Conservation (phyloP, 108 stramenopile species). For the Schizochytrium sp. region DNA sequence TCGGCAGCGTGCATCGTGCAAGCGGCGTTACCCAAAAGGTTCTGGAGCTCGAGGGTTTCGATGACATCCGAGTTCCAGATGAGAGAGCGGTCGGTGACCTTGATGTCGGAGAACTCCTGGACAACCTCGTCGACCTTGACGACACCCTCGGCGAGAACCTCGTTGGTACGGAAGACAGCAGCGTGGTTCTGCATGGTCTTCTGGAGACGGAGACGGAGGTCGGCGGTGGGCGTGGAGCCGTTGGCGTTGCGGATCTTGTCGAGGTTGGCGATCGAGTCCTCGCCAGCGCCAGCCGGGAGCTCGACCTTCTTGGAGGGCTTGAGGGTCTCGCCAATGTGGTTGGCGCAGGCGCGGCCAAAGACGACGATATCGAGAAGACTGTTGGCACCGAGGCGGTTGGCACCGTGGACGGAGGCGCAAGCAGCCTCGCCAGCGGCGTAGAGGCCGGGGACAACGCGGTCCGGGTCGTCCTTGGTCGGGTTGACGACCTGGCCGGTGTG, state of each 20-base stretch:
- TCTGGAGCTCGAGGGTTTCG: constrained; percentile 84
- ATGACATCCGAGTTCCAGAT: constrained; percentile 99
- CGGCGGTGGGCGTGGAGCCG: constrained; percentile 68
- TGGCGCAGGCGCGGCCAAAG: constrained; percentile 93
- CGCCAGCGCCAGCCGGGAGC: constrained; percentile 65
- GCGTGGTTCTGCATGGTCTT: constrained; percentile 95
- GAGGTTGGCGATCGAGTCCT: constrained; percentile 71
- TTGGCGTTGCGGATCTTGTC: constrained; percentile 76
- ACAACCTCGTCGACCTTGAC: constrained; percentile 78
- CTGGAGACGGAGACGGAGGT: constrained; percentile 82
- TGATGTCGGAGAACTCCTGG: constrained; percentile 68
- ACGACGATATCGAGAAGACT: constrained; percentile 97
- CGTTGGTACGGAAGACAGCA: constrained; percentile 88
- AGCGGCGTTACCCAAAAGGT: constrained; percentile 80
- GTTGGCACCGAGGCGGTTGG: constrained; percentile 97
- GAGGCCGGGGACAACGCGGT: constrained; percentile 84
- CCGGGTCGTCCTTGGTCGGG: constrained; percentile 68
- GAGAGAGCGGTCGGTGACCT: constrained; percentile 82
- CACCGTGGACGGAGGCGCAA: constrained; percentile 97
- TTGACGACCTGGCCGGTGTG: constrained; percentile 85
- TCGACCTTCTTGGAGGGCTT: constrained; percentile 80
- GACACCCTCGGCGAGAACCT: constrained; percentile 71
- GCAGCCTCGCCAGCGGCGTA: constrained; percentile 97
- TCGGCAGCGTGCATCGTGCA: constrained; percentile 96
- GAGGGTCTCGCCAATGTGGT: constrained; percentile 84